Base-by-base conservation (phyloP, 208 protist genomes). In the Trypanosoma conorhini region DNA sequence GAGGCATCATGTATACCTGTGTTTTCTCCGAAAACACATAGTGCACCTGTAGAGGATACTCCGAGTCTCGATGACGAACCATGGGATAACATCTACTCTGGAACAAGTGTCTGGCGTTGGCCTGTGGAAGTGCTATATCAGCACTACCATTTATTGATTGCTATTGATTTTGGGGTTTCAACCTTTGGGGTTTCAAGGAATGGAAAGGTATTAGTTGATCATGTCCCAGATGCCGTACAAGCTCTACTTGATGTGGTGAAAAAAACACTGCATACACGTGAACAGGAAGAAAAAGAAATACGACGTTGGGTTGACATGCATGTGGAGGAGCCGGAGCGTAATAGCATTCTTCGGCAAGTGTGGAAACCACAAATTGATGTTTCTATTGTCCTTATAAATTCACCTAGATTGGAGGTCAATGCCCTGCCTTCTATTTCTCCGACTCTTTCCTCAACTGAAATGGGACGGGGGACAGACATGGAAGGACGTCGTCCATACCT, bases 111-210 rank as follows among this genome's bases (percentile, higher is more conserved):
- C 56, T 96, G 89, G 89, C 86, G 69, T 62, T 93, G 88, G 86
- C 89, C 88, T 35, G 80, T 93, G 33, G 89, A 95, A 74, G 74
- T 80, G 19, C 79, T 96, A 1, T 95, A 94, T 58, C 92, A 96
- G 65, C 69, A 67, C 22, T 95, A 96, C 70, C 85, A 93, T 67
- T 28, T 95, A 19, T 80, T 87, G 60, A 73, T 93, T 55, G 87
- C 82, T 1, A 74, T 95, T 51, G 92, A 96, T 74, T 91, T 95
- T 78, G 79, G 80, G 5, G 59, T 80, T 21, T 77, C 80, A 30
- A 85, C 79, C 31, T 95, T 92, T 68, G 76, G 72, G 71, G 82
- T 94, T 54, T 92, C 83, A 24, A 68, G 76, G 56, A 94, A 93
- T 72, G 92, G 92, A 31, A 76, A 67, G 12, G 80, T 94, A 1